Conservation (phyloP, 306 rosid genomes). For the Malus sylvestris region DNA sequence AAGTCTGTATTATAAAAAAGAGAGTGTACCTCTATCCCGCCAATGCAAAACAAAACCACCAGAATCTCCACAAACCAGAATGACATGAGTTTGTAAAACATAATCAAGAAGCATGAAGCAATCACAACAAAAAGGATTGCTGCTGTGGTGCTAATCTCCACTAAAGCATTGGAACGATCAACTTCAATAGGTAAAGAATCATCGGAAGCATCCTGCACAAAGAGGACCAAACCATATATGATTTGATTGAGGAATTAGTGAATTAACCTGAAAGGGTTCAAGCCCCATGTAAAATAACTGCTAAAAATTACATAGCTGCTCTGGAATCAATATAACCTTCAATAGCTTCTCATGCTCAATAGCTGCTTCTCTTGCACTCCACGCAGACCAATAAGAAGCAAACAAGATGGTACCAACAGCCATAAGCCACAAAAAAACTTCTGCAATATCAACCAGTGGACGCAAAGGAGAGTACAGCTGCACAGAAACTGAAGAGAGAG, state of each 20-base stretch:
- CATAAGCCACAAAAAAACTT: slow-evolving; percentile 98
- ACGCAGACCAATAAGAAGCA: slow-evolving; percentile 96
- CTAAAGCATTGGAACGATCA: slow-evolving; percentile 57
- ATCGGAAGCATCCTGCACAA: slow-evolving; percentile 76
- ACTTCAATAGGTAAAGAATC: slow-evolving; percentile 44
- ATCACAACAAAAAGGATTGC: slow-evolving; percentile 81
- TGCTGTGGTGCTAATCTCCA: slow-evolving; percentile 75
- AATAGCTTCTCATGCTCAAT: slow-evolving; percentile 81
- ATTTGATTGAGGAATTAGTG: slow-evolving; percentile 7
- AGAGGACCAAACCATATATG: slow-evolving; percentile 12
- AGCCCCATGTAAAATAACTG: slow-evolving; percentile 8
- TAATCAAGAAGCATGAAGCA: slow-evolving; percentile 89
- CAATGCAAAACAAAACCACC: slow-evolving; percentile 90
- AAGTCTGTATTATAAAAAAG: slow-evolving; percentile 12
- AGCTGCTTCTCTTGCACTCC: slow-evolving; percentile 88
- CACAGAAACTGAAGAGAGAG: slow-evolving; percentile 62
- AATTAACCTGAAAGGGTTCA: slow-evolving; percentile 5
- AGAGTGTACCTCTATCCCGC: slow-evolving; percentile 77
- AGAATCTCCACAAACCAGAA: slow-evolving; percentile 79
- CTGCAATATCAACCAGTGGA: slow-evolving; percentile 91
- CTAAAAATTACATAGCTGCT: slow-evolving; percentile 2
- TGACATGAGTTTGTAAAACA: slow-evolving; percentile 94
- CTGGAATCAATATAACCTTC: slow-evolving; percentile 46
- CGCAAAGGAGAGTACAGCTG: slow-evolving; percentile 96
- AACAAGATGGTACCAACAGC: slow-evolving; percentile 93